phyloP scores from a whole-genome alignment of 352 stramenopile genomes.

The Globisporangium middletonii region DNA sequence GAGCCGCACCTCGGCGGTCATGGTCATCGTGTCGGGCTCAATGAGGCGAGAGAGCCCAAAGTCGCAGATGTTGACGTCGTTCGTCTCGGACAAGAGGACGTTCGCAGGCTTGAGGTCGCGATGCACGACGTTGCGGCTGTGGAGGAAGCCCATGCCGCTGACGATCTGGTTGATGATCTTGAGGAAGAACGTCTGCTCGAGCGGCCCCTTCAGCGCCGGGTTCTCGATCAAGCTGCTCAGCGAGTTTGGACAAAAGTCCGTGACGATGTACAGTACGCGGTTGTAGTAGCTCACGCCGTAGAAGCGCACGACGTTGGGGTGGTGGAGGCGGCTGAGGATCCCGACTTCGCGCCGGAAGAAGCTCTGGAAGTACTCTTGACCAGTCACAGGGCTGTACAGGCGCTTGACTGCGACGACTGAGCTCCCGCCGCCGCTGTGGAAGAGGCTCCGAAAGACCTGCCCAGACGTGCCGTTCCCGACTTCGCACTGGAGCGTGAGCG shows the following conservation, averaged over 20 bases:
- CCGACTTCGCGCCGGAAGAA: slow-evolving; percentile 87
- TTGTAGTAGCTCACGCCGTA: slow-evolving; percentile 90
- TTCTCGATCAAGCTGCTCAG: slow-evolving; percentile 83
- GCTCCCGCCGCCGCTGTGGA: slow-evolving; percentile 76
- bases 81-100: slow-evolving; percentile 88
- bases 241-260: slow-evolving; percentile 83
- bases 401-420: slow-evolving; percentile 86
- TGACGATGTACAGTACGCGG: slow-evolving; percentile 87
- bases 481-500: slow-evolving; percentile 78
- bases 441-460: slow-evolving; percentile 84
- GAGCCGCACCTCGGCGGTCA: slow-evolving; percentile 61
- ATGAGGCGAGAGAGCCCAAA: slow-evolving; percentile 89
- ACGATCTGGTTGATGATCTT: slow-evolving; percentile 89
- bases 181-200: slow-evolving; percentile 69
- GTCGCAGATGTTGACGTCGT: slow-evolving; percentile 93
- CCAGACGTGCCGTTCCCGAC: slow-evolving; percentile 86
- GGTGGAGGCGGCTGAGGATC: slow-evolving; percentile 82
- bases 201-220: slow-evolving; percentile 47
- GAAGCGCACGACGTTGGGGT: slow-evolving; percentile 87
- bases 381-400: slow-evolving; percentile 80
- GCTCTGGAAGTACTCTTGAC: slow-evolving; percentile 87
- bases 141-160: slow-evolving; percentile 88
- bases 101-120: slow-evolving; percentile 93
- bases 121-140: slow-evolving; percentile 83
- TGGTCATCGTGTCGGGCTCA: slow-evolving; percentile 78